A percentile compares a stretch with the other conserved stretches of the same genome.
Evolutionary conservation across 164 flowering plant genomes (phyloP).

Genomic region (Berberis thunbergii): DNA sequence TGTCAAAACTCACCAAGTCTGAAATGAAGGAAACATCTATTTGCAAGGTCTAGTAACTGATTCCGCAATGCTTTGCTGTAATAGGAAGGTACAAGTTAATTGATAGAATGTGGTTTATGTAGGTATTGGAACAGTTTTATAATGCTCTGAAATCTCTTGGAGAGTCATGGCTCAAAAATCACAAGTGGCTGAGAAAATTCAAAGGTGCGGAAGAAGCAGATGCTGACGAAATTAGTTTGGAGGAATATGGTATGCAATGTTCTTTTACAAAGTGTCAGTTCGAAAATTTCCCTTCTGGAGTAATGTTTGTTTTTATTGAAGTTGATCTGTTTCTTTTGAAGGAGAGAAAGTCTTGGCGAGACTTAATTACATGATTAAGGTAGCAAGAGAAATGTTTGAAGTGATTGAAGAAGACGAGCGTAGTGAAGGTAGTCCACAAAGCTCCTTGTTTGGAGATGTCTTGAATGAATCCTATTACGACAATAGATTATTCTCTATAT

Average conservation of each 20-base stretch:
- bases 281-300: not conserved
- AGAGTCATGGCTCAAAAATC: constrained; percentile 40
- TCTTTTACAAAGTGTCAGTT: not conserved
- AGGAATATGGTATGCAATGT: constrained; percentile 42
- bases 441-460: constrained; percentile 16
- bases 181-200: constrained; percentile 31
- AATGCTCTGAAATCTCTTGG: constrained; percentile 45
- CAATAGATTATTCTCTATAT: constrained; percentile 20
- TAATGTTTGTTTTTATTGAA: not conserved
- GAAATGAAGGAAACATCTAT: constrained; percentile 26
- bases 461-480: constrained; percentile 25
- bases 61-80: not conserved
- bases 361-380: constrained; percentile 41
- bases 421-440: constrained; percentile 4
- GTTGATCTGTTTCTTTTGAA: constrained; percentile 10
- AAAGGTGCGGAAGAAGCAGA: constrained; percentile 16
- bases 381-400: constrained; percentile 47
- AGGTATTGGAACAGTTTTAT: constrained; percentile 42
- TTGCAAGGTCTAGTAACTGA: constrained; percentile 38
- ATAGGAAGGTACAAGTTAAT: constrained; percentile 5
- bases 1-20: constrained; percentile 16
- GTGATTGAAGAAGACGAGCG: constrained; percentile 41
- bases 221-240: constrained; percentile 26
- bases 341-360: constrained; percentile 33
- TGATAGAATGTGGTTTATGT: constrained; percentile 6